A percentile compares a stretch with the other conserved stretches of the same genome.
Evolutionary conservation across 257 asterid genomes (phyloP).

Genomic region (Nicotiana paniculata): DNA sequence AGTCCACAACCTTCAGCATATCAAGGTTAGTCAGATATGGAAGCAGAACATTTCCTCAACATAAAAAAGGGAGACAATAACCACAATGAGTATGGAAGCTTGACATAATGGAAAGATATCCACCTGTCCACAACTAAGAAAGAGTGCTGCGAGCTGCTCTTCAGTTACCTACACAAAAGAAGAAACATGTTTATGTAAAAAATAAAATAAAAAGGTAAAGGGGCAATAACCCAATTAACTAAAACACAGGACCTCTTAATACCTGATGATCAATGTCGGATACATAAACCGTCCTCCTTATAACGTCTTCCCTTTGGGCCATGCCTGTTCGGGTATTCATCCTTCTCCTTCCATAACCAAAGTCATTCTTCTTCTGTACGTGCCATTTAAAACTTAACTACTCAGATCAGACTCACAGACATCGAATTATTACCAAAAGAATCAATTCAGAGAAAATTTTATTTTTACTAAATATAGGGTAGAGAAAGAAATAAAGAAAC

Average conservation of each 20-base stretch:
- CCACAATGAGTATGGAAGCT: background rate
- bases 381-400: slow-evolving; percentile 5
- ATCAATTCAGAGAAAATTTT: background rate
- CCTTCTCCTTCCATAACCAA: slow-evolving; percentile 31
- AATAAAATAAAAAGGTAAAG: background rate
- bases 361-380: slow-evolving; percentile 32
- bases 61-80: background rate
- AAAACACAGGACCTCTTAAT: background rate
- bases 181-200: background rate
- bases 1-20: slow-evolving; percentile 47
- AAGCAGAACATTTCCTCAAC: background rate
- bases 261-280: slow-evolving; percentile 71
- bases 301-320: slow-evolving; percentile 55
- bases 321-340: slow-evolving; percentile 43
- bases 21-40: background rate
- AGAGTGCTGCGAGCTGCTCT: slow-evolving; percentile 53
- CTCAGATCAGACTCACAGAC: background rate
- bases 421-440: background rate
- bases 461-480: background rate
- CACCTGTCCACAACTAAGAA: slow-evolving; percentile 59
- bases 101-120: background rate
- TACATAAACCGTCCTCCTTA: slow-evolving; percentile 55
- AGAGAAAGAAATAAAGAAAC: background rate
- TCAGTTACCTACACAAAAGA: slow-evolving; percentile 40
- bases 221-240: background rate